Evolutionary conservation across 768 basidiomycete genomes (phyloP), one percentile per base, ranked within the genome.

Genomic region (Exsudoporus frostii): DNA sequence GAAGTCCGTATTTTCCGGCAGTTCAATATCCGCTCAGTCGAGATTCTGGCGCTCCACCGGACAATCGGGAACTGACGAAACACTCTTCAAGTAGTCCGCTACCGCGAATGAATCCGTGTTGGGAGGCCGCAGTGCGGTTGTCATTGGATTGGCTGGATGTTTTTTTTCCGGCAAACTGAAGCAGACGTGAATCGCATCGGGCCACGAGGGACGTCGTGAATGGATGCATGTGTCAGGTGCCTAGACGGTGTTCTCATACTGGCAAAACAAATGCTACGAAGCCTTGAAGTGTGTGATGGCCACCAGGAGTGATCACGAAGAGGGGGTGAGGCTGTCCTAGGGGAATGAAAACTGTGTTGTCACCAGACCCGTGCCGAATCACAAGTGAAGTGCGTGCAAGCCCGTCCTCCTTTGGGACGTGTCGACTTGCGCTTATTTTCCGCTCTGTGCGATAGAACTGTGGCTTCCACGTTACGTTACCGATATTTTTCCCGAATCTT

Each of bases 21-120:
- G 56, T 58, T 68, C 64, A 56, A 66, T 68, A 63, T 65, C 66
- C 63, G 65, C 55, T 68, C 60, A 68, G 63, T 68, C 63, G 66
- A 65, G 65, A 49, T 60, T 65, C 57, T 54, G 30, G 55, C 60
- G 66, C 66, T 53, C 55, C 57, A 67, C 45, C 49, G 46, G 45
- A 30, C 50, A 48, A 49, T 43, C 46, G 49, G 61, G 43, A 38
- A 46, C 48, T n/a, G 49, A 49, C 43, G 40, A 42, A 40, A 45
- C 55, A 54, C 49, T 51, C 48, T 62, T 58, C 55, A 10, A 61
- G 54, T 54, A 54, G 58, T 53, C 51, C 14, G 53, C 54, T 38
- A 41, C 47, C 51, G 40, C 24, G 38, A 44, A 61, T 30, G 62
- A 55, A 34, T 37, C 27, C 33, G 22, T 39, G 41, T 44, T 37